Evolutionary conservation across 2,329 filamentous ascomycete species (phyloP).

Genomic region (Colletotrichum somersetense): DNA sequence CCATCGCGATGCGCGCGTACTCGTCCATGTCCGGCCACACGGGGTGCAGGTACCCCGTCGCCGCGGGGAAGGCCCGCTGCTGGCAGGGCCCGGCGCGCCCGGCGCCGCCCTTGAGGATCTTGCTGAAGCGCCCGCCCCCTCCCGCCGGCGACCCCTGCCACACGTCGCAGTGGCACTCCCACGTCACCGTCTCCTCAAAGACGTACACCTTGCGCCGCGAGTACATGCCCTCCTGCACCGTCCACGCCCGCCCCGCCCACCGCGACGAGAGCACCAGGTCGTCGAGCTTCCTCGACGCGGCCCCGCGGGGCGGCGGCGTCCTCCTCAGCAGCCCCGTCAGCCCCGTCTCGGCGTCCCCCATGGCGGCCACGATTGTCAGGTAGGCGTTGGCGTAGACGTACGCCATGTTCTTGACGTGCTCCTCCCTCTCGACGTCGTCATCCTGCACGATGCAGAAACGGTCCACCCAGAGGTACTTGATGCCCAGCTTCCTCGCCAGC

Average conservation of each 20-base stretch:
- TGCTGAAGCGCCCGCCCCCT: conserved; percentile 43
- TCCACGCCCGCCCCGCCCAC: conserved; percentile 59
- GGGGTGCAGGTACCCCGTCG: conserved; percentile 55
- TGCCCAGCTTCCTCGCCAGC: conserved; percentile 57
- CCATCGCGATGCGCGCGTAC: conserved; percentile 58
- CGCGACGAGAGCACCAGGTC: conserved; percentile 55
- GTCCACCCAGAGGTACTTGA: conserved; percentile 62
- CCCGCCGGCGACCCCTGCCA: conserved; percentile 50
- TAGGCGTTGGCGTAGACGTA: conserved; percentile 60
- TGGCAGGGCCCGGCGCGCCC: conserved; percentile 45
- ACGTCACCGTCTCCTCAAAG: conserved; percentile 58
- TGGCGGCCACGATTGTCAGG: conserved; percentile 59
- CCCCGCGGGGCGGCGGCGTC: conserved; percentile 45
- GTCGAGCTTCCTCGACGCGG: conserved; percentile 50
- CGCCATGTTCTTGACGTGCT: conserved; percentile 60
- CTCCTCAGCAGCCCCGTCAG: conserved; percentile 44
- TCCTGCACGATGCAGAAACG: conserved; percentile 61
- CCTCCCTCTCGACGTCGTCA: conserved; percentile 54
- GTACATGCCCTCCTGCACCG: conserved; percentile 58
- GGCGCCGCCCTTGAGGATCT: conserved; percentile 41
- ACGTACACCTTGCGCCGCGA: conserved; percentile 58
- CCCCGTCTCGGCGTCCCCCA: conserved; percentile 55
- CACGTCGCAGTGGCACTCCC: conserved; percentile 61
- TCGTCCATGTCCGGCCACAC: conserved; percentile 62
- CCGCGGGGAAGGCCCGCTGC: conserved; percentile 49